Evolutionary conservation across 2,329 filamentous ascomycete species (phyloP), one percentile per base, ranked within the genome.

Genomic region (Fusarium veterinarium): DNA sequence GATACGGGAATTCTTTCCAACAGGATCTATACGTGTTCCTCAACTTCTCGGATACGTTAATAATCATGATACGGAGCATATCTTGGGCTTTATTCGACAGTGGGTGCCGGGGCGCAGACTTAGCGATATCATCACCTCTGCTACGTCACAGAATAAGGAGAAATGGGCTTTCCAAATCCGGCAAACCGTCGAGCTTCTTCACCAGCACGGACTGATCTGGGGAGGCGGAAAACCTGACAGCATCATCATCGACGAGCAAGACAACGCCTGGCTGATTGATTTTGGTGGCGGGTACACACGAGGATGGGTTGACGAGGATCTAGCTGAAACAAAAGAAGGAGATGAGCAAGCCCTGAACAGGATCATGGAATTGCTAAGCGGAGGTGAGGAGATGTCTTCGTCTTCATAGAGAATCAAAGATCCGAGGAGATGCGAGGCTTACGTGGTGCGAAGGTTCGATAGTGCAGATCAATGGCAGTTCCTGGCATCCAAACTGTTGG

Each of bases 101-200:
- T 64, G 31, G 61, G n/a, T 62, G 5, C 45, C 45, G 2, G 57
- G 57, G 6, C 38, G 5, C 6, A 11, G 14, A 5, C 61, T 64
- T 0, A 23, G 12, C 1, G 31, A 62, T 8, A 3, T 6, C 12
- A 6, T 41, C 2, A 4, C n/a, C 1, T 1, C 30, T 25, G 6
- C 19, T 5, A 9, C 35, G 2, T 0, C 14, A 0, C 2, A 41
- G 12, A 48, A 28, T 0, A 10, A 7, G 8, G 2, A 41, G 3
- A 63, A 35, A 30, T 63, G 60, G 60, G 19, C 12, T 2, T 6
- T 1, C 0, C 60, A 48, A 2, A 17, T 63, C 6, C 12, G 19
- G 1, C 1, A 35, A 14, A 17, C n/a, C 1, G 20, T 63, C 1
- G 28, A 30, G 1, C 0, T 1, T 0, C 60, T 63, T 0, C 60